Percentiles rank a stretch among this genome's conserved stretches.
Conservation (phyloP, 805 yeast species). For the Ogataea sp. region DNA sequence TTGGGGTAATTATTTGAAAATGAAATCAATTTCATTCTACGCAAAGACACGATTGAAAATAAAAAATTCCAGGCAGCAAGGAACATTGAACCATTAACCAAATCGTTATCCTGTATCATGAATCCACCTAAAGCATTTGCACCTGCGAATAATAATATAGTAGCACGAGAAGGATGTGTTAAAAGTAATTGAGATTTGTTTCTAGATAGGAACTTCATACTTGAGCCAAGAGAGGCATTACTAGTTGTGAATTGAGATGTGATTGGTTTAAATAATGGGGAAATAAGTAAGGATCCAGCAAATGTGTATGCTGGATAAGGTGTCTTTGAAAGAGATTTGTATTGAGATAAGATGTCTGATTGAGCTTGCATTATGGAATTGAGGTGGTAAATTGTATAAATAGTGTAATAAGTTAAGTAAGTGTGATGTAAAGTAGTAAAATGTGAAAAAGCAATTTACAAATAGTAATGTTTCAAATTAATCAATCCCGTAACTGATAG, state of each 20-base stretch:
- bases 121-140: conserved; percentile 62
- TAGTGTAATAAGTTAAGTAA: no score
- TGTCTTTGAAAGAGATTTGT: conserved; percentile 21
- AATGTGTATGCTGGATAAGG: conserved; percentile 41
- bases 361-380: no score
- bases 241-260: no score
- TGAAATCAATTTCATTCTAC: conserved; percentile 43
- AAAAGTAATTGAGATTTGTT: conserved; percentile 10
- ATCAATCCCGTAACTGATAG: no score
- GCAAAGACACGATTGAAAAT: conserved; percentile 66
- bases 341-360: no score
- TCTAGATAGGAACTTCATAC: no score
- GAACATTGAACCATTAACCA: conserved; percentile 74
- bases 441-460: no score
- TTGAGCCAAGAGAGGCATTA: no score
- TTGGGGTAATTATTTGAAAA: conserved; percentile 56
- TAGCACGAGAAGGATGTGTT: conserved; percentile 19
- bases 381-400: no score
- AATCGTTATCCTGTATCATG: conserved; percentile 71
- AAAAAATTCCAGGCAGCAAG: conserved; percentile 73
- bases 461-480: no score
- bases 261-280: conserved; percentile 28
- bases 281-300: conserved; percentile 26
- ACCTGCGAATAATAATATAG: conserved; percentile 44
- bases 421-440: no score